Conservation (phyloP, 352 stramenopile genomes). For the Phytophthora macrochlamydospora region DNA sequence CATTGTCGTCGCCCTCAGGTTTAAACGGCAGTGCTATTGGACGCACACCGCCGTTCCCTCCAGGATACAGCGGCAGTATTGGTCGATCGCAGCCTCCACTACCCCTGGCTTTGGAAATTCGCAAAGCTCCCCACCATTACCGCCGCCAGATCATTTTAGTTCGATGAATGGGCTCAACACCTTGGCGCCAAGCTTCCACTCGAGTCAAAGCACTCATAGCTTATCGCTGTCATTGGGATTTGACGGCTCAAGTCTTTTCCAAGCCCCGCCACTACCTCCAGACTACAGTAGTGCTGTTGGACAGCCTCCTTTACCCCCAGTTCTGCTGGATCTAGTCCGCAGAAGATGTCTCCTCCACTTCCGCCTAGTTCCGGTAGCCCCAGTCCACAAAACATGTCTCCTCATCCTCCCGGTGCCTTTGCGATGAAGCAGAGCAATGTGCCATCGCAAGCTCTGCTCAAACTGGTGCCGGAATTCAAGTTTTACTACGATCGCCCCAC, state of each 20-base stretch:
- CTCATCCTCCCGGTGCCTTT: slow-evolving; percentile 7
- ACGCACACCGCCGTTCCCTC: slow-evolving; percentile 31
- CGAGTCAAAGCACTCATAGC: no score
- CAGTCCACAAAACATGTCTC: slow-evolving; percentile 20
- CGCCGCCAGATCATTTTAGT: no score
- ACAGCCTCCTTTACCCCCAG: slow-evolving; percentile 21
- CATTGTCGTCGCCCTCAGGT: slow-evolving; percentile 14
- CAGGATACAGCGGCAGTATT: slow-evolving; percentile 24
- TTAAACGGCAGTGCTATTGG: slow-evolving; percentile 11
- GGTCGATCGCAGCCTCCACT: background rate
- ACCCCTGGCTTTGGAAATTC: no score
- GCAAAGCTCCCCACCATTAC: no score
- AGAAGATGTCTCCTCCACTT: no score
- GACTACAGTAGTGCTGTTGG: slow-evolving; percentile 18
- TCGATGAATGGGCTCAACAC: no score
- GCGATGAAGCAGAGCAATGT: slow-evolving; percentile 23
- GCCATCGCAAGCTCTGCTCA: slow-evolving; percentile 27
- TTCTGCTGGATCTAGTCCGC: no score
- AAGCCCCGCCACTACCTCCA: slow-evolving; percentile 18
- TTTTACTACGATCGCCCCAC: slow-evolving; percentile 40
- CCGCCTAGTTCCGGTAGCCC: no score
- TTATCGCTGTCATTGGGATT: no score
- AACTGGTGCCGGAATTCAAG: slow-evolving; percentile 27
- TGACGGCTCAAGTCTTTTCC: background rate
- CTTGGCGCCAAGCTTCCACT: no score